Evolutionary conservation across 805 yeast species (phyloP).

Genomic region (Myxozyma udenii): DNA sequence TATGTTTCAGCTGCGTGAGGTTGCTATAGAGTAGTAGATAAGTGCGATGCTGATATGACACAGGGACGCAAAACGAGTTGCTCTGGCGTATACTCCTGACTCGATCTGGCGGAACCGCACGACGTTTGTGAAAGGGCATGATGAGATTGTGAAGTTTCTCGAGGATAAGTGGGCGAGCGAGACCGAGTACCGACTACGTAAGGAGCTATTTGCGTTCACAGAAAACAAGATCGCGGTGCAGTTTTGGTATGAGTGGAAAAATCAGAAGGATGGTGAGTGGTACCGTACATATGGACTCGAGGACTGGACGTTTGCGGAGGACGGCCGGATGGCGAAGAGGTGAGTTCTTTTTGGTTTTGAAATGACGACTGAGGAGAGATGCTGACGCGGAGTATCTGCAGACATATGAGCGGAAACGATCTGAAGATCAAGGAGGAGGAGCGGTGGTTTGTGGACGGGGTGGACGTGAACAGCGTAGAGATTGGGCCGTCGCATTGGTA

Average conservation of each 20-base stretch:
- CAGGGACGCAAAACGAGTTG: conserved; percentile 17
- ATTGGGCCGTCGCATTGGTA: conserved; percentile 11
- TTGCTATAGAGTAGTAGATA: too few relatives aligned
- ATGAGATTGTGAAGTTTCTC: conserved; percentile 20
- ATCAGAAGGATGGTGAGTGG: conserved; percentile 15
- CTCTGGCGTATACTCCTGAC: conserved; percentile 19
- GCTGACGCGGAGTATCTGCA: neutral
- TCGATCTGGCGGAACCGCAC: conserved; percentile 28
- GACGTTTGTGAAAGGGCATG: conserved; percentile 16
- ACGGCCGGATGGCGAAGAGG: conserved; percentile 26
- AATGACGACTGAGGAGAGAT: neutral
- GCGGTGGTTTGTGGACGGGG: conserved; percentile 21
- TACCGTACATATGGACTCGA: conserved; percentile 27
- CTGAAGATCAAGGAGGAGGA: conserved; percentile 11
- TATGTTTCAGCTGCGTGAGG: neutral
- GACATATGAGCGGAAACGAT: conserved; percentile 29
- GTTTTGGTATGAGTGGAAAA: conserved; percentile 29
- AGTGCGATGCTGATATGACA: neutral
- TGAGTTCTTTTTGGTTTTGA: neutral
- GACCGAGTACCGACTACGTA: conserved; percentile 21
- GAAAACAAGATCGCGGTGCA: conserved; percentile 27
- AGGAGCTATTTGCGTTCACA: conserved; percentile 23
- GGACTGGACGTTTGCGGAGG: conserved; percentile 26
- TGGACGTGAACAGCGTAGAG: conserved; percentile 18
- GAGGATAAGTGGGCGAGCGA: conserved; percentile 23